Base-by-base conservation (phyloP, 257 asterid genomes). In the Ligustrum vulgare region DNA sequence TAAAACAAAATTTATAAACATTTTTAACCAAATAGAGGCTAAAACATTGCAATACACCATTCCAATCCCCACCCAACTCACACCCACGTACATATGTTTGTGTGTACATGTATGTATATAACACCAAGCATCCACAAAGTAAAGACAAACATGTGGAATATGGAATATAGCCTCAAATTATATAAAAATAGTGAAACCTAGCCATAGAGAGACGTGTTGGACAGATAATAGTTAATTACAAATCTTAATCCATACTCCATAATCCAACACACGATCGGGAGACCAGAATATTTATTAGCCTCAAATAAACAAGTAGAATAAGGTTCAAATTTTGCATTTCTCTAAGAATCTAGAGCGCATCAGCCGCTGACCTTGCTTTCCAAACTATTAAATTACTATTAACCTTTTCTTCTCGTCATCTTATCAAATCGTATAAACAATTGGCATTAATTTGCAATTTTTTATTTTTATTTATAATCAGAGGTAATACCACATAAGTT, bases 261-360 rank as follows among this genome's bases (percentile, higher is more conserved):
- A 60, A 80, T 77, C 83, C 77, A 85, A 58, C 76, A 72, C 81
- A 74, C 74, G 81, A 79, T 79, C 16, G 72, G n/a, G 36, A 80
- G 64, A 70, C 66, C 47, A 54, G 83, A 80, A 83, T 77, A 71
- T 64, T 77, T 32, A 77, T 39, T 12, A 51, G 79, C 69, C 64
- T 23, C 74, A 79, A 68, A 68, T 79, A 77, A 78, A 83, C 82
- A 81, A 78, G 70, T 65, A 64, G 82, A 79, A 87, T 47, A 72
- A 68, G 84, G 86, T 78, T 82, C 79, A 84, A 77, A 71, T 16
- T 37, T 39, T 79, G 82, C 89, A 76, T 81, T 87, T 88, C 89
- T 89, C 94, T 86, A 89, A 82, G 93, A 83, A 88, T 90, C 94
- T 88, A 88, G 96, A 91, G 96, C 97, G 97, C 86, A 91, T 91